Evolutionary conservation across 2,329 filamentous ascomycete species (phyloP), one percentile per base, ranked within the genome.

Genomic region (Cercospora janseana): DNA sequence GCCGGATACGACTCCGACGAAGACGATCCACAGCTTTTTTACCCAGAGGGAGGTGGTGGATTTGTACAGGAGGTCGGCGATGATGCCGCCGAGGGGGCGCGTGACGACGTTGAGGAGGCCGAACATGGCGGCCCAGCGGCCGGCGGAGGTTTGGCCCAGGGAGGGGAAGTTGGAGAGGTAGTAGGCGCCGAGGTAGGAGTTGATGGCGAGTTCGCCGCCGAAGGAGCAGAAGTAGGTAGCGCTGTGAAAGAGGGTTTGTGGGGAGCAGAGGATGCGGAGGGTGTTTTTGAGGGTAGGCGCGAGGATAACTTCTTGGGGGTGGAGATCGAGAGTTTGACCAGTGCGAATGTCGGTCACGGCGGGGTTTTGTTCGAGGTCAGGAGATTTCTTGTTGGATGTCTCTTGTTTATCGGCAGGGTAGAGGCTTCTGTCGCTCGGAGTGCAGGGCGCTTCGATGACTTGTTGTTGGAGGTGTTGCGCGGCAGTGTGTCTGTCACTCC

Each of bases 31-130:
- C 46, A 77, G 65, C 66, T 86, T 86, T 73, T 87, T 87, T 3
- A 73, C 72, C 80, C 81, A 85, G 4, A 85, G 69, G 24, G 66
- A 71, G 46, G 63, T 70, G 1, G 75, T 79, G 29, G 63, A 63
- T 21, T 70, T 69, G 69, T 82, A 85, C 20, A 81, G 66, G 16
- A 79, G 48, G 55, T 85, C 82, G 5, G 75, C 74, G 16, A 81
- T 61, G 48, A 81, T 70, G 40, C 85, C 86, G 43, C 85, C 85
- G 0, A 83, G 67, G 0, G 86, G 85, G 1, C 86, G 76, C 21
- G 80, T 83, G 47, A 82, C 65, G 51, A 87, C 70, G 72, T 88
- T 88, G 55, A 88, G 75, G 47, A 88, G 83, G 18, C 85, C 86
- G 66, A 88, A 88, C 75, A 87, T 86, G 59, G 85, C 78, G 1